Conservation (phyloP, 2,329 filamentous ascomycete genomes). For the Penicillium occitanis region DNA sequence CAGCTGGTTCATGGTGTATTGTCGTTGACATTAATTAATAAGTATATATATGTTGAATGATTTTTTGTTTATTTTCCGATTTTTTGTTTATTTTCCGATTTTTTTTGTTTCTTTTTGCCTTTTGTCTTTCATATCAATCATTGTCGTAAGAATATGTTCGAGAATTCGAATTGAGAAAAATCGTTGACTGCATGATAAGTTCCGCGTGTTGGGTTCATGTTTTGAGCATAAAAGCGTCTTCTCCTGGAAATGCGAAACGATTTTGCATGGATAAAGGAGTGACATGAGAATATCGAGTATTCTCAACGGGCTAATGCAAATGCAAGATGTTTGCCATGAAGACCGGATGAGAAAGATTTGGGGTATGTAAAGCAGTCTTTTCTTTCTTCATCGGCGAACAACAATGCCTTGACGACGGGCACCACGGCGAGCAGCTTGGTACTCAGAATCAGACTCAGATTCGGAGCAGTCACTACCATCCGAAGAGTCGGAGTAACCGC, state of each 20-base stretch:
- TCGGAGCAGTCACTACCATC: conserved; percentile 62
- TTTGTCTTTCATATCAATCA: conserved; percentile 1
- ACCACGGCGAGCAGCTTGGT: conserved; percentile 36
- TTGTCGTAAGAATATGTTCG: conserved; percentile 14
- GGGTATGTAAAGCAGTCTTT: neutral
- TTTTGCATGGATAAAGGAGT: conserved; percentile 1
- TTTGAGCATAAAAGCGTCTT: conserved; percentile 4
- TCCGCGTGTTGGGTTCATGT: neutral
- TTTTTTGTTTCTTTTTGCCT: neutral
- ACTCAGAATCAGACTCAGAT: conserved; percentile 55
- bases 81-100: conserved; percentile 5
- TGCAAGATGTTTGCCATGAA: conserved; percentile 2
- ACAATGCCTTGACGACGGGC: conserved; percentile 41
- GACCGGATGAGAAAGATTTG: neutral
- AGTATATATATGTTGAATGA: neutral
- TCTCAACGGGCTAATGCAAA: conserved; percentile 3
- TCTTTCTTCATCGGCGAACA: conserved; percentile 37
- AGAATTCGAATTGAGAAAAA: conserved; percentile 8
- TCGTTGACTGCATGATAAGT: conserved; percentile 12
- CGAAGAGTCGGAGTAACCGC: conserved; percentile 69
- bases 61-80: neutral
- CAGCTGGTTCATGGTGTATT: conserved; percentile 12
- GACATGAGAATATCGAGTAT: neutral
- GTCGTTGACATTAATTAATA: conserved; percentile 14
- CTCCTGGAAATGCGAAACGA: neutral